These are phyloP conservation scores for Thielaviopsis punctulata DNA, from an alignment of 2,329 filamentous ascomycete species.

Conservation along the genomic window DNA sequence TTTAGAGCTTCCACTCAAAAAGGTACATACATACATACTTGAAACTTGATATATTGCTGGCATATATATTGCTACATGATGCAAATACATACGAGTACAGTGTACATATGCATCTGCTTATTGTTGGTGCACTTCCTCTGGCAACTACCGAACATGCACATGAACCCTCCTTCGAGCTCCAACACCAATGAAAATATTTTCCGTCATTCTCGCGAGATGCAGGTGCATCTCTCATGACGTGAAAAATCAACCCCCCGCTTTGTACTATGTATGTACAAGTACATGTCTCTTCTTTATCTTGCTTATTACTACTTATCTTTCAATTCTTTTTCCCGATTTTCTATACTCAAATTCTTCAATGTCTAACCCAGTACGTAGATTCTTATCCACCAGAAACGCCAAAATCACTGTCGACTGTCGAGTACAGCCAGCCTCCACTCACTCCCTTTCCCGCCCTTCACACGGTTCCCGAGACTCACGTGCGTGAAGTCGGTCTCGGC, in stretches of 20 bases:
- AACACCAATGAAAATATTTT: neutral
- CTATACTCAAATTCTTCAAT: slow-evolving; percentile 1
- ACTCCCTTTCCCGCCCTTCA: slow-evolving; percentile 13
- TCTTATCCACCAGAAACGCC: neutral
- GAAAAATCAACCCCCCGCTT: neutral
- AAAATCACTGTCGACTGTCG: neutral
- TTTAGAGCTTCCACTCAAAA: neutral
- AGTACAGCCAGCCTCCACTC: slow-evolving; percentile 2
- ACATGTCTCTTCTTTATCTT: neutral
- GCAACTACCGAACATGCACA: neutral
- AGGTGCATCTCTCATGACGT: neutral
- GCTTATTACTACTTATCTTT: neutral
- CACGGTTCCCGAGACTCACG: slow-evolving; percentile 16
- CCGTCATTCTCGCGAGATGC: neutral
- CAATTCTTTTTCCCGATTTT: neutral
- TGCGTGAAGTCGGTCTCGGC: slow-evolving; percentile 19
- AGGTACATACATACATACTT: too few species aligned
- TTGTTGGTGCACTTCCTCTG: too few species aligned
- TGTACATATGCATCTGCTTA: neutral
- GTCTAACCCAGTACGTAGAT: neutral
- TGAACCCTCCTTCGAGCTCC: neutral
- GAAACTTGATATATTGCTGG: too few species aligned
- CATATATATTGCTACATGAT: too few species aligned
- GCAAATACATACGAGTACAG: neutral
- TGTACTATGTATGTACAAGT: too few species aligned